A percentile compares a stretch with the other conserved stretches of the same genome.
Evolutionary conservation across 2,329 filamentous ascomycete genomes (phyloP).

Genomic region (Aspergillus sp.): DNA sequence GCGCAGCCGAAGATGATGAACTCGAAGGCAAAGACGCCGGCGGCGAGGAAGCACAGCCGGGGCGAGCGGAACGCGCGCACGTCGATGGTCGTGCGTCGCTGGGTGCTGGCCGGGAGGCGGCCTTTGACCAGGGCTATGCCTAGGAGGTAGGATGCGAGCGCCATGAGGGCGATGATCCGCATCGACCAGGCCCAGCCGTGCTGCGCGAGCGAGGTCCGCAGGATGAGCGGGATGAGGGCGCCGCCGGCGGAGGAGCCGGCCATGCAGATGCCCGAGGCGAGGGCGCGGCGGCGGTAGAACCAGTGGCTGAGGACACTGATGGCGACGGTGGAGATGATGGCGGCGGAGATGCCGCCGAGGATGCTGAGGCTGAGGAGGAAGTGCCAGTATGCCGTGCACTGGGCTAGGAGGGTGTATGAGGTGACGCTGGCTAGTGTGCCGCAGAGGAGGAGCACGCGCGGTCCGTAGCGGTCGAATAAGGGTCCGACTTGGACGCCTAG

Average conservation of each 20-base stretch:
- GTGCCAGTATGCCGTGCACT: slow-evolving; percentile 51
- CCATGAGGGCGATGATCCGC: slow-evolving; percentile 36
- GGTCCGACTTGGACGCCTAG: slow-evolving; percentile 51
- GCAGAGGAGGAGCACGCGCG: slow-evolving; percentile 38
- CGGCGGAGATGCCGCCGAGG: slow-evolving; percentile 35
- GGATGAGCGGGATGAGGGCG: slow-evolving; percentile 35
- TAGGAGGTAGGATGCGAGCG: slow-evolving; percentile 31
- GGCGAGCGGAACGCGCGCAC: slow-evolving; percentile 42
- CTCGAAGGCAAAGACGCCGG: slow-evolving; percentile 48
- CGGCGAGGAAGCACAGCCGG: slow-evolving; percentile 43
- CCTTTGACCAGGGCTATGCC: slow-evolving; percentile 35
- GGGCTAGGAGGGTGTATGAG: slow-evolving; percentile 47
- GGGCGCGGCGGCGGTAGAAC: slow-evolving; percentile 38
- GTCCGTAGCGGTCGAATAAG: slow-evolving; percentile 50
- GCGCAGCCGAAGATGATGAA: slow-evolving; percentile 51
- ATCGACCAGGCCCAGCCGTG: slow-evolving; percentile 39
- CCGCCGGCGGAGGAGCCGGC: slow-evolving; percentile 39
- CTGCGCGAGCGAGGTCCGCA: slow-evolving; percentile 28
- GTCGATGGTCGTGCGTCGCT: slow-evolving; percentile 36
- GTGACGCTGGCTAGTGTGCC: slow-evolving; percentile 39
- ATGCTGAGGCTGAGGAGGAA: slow-evolving; percentile 44
- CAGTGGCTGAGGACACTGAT: slow-evolving; percentile 41
- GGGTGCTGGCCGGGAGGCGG: slow-evolving; percentile 28
- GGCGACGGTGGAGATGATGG: slow-evolving; percentile 36
- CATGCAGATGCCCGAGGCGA: slow-evolving; percentile 43